Conservation (phyloP, 805 yeast species). For the Yarrowia sp. region DNA sequence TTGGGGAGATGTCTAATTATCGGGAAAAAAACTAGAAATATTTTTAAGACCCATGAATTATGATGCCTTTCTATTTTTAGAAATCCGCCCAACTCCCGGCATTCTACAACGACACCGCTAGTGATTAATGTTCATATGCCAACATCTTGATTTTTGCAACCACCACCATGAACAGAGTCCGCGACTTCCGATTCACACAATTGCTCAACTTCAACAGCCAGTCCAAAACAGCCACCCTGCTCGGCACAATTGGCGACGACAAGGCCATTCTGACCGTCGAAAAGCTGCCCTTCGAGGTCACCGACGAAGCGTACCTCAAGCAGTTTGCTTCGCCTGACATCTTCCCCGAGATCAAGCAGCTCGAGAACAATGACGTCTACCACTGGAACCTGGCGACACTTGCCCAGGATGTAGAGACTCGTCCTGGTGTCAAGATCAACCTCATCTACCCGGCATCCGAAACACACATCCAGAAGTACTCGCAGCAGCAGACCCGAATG, state of each 20-base stretch:
- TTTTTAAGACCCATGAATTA: too few species aligned
- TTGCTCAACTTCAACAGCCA: constrained; percentile 42
- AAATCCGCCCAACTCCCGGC: too few species aligned
- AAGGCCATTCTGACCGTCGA: constrained; percentile 72
- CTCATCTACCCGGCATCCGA: constrained; percentile 87
- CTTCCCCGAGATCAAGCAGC: constrained; percentile 37
- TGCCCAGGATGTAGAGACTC: constrained; percentile 43
- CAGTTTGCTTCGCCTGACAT: constrained; percentile 7
- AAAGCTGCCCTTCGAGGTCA: constrained; percentile 40
- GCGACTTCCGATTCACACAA: constrained; percentile 5
- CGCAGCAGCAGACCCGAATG: constrained; percentile 57
- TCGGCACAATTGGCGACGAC: constrained; percentile 62
- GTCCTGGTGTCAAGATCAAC: constrained; percentile 68
- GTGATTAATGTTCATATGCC: not conserved
- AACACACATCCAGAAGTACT: constrained; percentile 74
- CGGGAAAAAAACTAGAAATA: too few species aligned
- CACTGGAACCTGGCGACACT: constrained; percentile 69
- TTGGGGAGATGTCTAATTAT: too few species aligned
- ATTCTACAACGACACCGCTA: too few species aligned
- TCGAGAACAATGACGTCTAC: constrained; percentile 79
- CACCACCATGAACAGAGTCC: not conserved
- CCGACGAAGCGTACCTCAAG: constrained; percentile 3
- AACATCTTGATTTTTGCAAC: not conserved
- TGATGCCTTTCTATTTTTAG: too few species aligned
- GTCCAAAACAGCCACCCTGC: constrained; percentile 59